Evolutionary conservation across 2,329 filamentous ascomycete species (phyloP), one percentile per base, ranked within the genome.

Genomic region (Colletotrichum sansevieriae): DNA sequence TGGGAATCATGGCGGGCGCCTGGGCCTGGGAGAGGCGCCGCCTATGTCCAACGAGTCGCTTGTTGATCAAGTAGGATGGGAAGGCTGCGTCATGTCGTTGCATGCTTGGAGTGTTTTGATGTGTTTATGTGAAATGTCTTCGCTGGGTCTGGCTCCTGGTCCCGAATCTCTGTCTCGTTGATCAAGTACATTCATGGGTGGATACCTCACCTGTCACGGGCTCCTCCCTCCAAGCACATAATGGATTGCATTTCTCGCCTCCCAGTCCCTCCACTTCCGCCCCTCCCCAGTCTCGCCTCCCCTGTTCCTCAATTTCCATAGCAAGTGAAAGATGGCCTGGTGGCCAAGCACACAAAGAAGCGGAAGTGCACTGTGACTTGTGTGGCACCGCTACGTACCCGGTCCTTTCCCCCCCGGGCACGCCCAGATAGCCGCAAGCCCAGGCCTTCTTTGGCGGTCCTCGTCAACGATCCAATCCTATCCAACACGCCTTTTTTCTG

Each of bases 361-460:
- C n/a, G 13, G 15, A 39, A 52, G 57, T 60, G 65, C 61, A 59
- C 41, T 54, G 61, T 47, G 65, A 55, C 61, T 25, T 54, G 65
- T 47, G 65, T 65, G 65, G 61, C 65, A 59, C 65, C 47, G 18
- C 43, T 51, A 41, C 12, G n/a, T 35, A 49, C 60, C 60, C 51
- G n/a, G 63, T 35, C 46, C 41, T 41, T n/a, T 13, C 10, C 46
- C 35, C 44, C 33, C 33, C 20, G 55, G 39, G 57, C 58, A 62
- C 49, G 43, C 22, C 63, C 57, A 68, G 51, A 68, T 65, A 44
- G 61, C 62, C 54, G 41, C 11, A 47, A 68, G 54, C 65, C 65
- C 65, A 68, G 61, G 65, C 65, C 65, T 60, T 47, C 52, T 59
- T 59, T 33, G 64, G 44, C 60, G 60, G 43, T 56, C 44, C 25